Conservation (phyloP, 1,139 yeast genomes). For the Nakaseomyces nivariensis region DNA sequence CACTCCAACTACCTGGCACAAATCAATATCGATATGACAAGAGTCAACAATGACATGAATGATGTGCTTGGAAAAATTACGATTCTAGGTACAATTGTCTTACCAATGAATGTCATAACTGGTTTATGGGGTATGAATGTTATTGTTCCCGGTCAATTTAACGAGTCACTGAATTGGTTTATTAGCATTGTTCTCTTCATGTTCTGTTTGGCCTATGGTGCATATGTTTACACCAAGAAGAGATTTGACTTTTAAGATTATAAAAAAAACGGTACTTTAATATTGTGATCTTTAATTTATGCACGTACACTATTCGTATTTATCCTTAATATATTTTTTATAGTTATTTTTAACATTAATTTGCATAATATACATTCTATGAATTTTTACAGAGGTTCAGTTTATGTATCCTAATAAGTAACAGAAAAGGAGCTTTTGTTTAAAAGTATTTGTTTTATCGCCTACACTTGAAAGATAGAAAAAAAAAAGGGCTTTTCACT, state of each 20-base stretch:
- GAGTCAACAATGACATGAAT: conserved; percentile 93
- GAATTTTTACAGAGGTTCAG: background rate
- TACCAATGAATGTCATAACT: conserved; percentile 89
- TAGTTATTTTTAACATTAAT: background rate
- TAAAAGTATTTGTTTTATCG: too few species aligned
- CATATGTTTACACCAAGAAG: conserved; percentile 38
- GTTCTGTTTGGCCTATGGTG: conserved; percentile 36
- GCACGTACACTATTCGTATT: background rate
- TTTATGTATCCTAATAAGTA: too few species aligned
- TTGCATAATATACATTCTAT: conserved; percentile 2
- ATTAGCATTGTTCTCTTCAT: conserved; percentile 39
- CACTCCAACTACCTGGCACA: conserved; percentile 95
- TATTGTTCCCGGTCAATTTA: conserved; percentile 83
- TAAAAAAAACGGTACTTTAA: background rate
- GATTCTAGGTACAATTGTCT: conserved; percentile 84
- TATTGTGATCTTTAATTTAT: background rate
- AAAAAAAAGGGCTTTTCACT: too few species aligned
- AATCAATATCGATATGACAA: conserved; percentile 93
- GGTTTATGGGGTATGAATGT: conserved; percentile 99
- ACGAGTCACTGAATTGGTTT: conserved; percentile 72
- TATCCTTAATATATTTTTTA: background rate
- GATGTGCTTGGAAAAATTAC: conserved; percentile 92
- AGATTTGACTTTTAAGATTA: conserved; percentile 27
- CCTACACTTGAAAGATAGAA: too few species aligned
- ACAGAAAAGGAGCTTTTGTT: too few species aligned